These are phyloP conservation scores for Fagopyrum homotropicum DNA, from an alignment of 148 eudicot species.

Conservation along the genomic window DNA sequence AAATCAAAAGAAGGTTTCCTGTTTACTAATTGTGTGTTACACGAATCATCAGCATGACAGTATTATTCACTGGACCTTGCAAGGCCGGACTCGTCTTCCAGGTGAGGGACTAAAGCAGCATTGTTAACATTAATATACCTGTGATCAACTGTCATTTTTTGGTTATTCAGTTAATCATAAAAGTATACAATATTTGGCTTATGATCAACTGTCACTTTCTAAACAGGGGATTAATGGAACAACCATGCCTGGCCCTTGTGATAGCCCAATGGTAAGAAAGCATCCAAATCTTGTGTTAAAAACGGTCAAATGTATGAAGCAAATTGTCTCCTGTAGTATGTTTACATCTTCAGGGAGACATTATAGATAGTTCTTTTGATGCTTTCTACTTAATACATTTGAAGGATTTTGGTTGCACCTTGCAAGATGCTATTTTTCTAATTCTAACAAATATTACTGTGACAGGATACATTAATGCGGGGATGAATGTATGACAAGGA, in stretches of 20 bases:
- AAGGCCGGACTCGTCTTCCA: slow-evolving; percentile 44
- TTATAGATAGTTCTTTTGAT: neutral
- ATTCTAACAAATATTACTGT: slow-evolving; percentile 5
- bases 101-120: slow-evolving; percentile 29
- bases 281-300: too few species aligned
- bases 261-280: too few species aligned
- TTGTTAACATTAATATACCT: neutral
- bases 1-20: too few species aligned
- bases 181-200: neutral
- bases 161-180: too few species aligned
- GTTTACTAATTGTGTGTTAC: too few species aligned
- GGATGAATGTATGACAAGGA: slow-evolving; percentile 60
- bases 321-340: neutral
- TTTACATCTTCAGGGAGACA: neutral
- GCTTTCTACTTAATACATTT: neutral
- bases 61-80: slow-evolving; percentile 93
- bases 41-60: too few species aligned
- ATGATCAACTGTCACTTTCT: neutral
- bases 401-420: neutral
- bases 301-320: too few species aligned
- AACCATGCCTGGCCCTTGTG: slow-evolving; percentile 66
- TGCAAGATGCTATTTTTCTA: neutral
- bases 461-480: slow-evolving; percentile 66
- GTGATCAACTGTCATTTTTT: too few species aligned
- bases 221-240: slow-evolving; percentile 56